phyloP scores from a whole-genome alignment of 768 basidiomycete species.

The Butyriboletus loyo region DNA sequence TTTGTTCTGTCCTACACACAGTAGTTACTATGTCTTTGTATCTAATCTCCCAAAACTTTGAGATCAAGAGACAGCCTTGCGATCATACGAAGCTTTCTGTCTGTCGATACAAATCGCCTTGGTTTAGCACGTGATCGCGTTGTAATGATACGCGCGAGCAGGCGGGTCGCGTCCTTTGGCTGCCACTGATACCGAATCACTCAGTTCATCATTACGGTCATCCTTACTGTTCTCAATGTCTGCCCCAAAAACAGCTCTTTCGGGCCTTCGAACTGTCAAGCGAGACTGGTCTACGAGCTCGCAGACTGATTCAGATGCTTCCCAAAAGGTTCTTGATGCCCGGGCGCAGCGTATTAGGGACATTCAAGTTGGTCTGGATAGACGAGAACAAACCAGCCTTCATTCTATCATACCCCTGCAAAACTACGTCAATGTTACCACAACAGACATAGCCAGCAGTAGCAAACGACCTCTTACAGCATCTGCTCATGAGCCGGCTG shows the following conservation, averaged over 20 bases:
- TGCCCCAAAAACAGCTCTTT: slow-evolving; percentile 39
- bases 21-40: neutral
- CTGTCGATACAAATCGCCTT: no score
- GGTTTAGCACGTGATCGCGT: slow-evolving; percentile 29
- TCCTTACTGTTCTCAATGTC: slow-evolving; percentile 14
- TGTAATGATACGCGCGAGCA: neutral
- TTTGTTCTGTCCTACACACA: slow-evolving; percentile 33
- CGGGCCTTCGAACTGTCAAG: slow-evolving; percentile 58
- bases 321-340: slow-evolving; percentile 22
- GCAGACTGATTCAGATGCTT: slow-evolving; percentile 23
- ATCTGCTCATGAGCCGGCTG: slow-evolving; percentile 24
- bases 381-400: slow-evolving; percentile 34
- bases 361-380: slow-evolving; percentile 56
- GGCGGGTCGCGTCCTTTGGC: neutral
- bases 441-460: slow-evolving; percentile 21
- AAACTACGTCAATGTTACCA: slow-evolving; percentile 11
- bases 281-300: slow-evolving; percentile 61
- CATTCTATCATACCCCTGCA: slow-evolving; percentile 8
- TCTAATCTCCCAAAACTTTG: no score
- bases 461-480: slow-evolving; percentile 33
- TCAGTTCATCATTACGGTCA: neutral
- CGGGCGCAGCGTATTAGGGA: slow-evolving; percentile 46
- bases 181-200: neutral
- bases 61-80: no score
- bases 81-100: no score